Percentiles rank a stretch among this genome's conserved stretches.
phyloP scores from a whole-genome alignment of 2,329 filamentous ascomycete genomes.

The Thielaviopsis euricoi region DNA sequence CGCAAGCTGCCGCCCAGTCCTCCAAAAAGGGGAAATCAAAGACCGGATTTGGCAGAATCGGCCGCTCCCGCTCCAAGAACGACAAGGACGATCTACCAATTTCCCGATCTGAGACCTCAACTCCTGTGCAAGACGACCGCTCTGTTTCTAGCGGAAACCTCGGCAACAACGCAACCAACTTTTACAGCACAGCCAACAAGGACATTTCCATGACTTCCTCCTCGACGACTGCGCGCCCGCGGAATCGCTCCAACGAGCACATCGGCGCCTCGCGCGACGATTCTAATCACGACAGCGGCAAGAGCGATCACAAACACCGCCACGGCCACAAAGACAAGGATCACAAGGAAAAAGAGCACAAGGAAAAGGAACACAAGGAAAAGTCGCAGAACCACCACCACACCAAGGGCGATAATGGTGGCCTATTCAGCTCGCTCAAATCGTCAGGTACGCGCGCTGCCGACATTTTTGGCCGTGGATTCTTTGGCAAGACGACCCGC shows the following conservation, averaged over 20 bases:
- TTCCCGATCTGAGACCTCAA: conserved; percentile 7
- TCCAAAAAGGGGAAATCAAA: conserved; percentile 36
- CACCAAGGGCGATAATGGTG: conserved; percentile 13
- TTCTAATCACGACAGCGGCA: conserved; percentile 10
- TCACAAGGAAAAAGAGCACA: too few relatives aligned
- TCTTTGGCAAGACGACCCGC: conserved; percentile 63
- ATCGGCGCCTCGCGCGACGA: conserved; percentile 25
- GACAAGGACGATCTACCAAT: conserved; percentile 26
- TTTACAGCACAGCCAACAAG: conserved; percentile 1
- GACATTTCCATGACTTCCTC: conserved; percentile 3
- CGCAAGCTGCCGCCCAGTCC: neutral
- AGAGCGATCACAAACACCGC: conserved; percentile 21
- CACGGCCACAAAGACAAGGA: conserved; percentile 27
- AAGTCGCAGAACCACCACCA: conserved; percentile 32
- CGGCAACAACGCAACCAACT: neutral
- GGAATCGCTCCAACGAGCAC: conserved; percentile 62
- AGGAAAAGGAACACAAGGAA: conserved; percentile 19
- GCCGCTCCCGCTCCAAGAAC: conserved; percentile 34
- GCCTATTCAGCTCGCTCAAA: conserved; percentile 56
- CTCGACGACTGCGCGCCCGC: conserved; percentile 28
- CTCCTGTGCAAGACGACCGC: conserved; percentile 10
- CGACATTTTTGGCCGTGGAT: conserved; percentile 64
- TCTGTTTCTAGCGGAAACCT: conserved; percentile 4
- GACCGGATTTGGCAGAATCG: conserved; percentile 32
- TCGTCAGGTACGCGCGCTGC: conserved; percentile 58